Conservation (phyloP, 441 rosid genomes). For the Omphalea diandra region DNA sequence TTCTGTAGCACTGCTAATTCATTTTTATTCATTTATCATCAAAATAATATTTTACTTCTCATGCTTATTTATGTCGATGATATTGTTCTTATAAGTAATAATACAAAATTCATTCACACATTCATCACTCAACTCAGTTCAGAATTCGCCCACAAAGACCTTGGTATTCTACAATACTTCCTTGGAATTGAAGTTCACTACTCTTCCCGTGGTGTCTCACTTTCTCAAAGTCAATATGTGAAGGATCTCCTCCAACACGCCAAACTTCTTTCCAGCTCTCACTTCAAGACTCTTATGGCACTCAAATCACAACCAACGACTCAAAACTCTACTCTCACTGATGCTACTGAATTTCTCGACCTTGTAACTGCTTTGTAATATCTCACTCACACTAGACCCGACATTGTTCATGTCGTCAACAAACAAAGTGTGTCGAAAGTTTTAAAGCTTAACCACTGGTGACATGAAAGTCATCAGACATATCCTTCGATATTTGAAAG, state of each 20-base stretch:
- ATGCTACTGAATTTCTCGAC: background rate
- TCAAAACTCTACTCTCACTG: background rate
- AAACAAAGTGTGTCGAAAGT: background rate
- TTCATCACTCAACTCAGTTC: too few species aligned
- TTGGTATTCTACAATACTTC: too few species aligned
- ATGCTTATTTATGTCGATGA: too few species aligned
- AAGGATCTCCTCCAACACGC: too few species aligned
- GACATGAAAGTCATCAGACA: background rate
- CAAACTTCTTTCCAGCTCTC: background rate
- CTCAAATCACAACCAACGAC: too few species aligned
- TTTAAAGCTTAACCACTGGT: background rate
- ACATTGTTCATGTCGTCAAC: background rate
- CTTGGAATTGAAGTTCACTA: background rate
- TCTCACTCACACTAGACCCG: background rate
- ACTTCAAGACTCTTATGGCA: background rate
- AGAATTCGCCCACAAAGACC: too few species aligned
- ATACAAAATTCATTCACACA: too few species aligned
- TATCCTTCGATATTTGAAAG: background rate
- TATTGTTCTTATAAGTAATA: too few species aligned
- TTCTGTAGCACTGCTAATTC: too few species aligned
- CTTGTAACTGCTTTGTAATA: background rate
- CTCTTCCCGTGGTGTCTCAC: background rate
- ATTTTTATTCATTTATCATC: too few species aligned
- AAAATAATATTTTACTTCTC: too few species aligned
- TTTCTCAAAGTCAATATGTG: background rate